Evolutionary conservation across 108 stramenopile species (phyloP), one percentile per base, ranked within the genome.

Genomic region (Cyclotella baltica): DNA sequence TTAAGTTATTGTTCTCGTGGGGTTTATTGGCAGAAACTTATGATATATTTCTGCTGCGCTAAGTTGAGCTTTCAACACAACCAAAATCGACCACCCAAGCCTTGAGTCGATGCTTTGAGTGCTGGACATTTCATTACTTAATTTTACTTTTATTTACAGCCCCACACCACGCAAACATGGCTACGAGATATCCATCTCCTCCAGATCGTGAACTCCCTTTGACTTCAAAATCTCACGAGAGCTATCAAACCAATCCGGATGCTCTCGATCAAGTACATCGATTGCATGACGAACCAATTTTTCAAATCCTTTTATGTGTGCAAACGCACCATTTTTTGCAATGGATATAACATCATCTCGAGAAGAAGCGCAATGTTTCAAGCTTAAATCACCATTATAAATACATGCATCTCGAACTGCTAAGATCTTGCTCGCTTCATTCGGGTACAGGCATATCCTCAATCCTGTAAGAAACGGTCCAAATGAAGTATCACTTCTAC

Each of bases 331-430:
- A 3, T 27, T 31, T 23, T 46, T 35, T 0, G 64, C 64, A 43
- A 66, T 47, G 9, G 6, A 22, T 25, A 27, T 0, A 40, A 66
- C 23, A 47, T 43, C 38, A 18, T 43, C 1, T 43, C 3, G 43
- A 15, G n/a, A 27, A 1, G 11, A 15, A 28, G 64, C 64, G 28
- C 64, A 46, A 23, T 13, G 19, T 66, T 66, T 66, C 13, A 10
- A n/a, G 10, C 23, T 43, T 15, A 35, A 66, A 47, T 27, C 4
- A 4, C 64, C 64, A 25, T 66, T 3, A 25, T 43, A 66, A 66
- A 66, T 47, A 27, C 64, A 46, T 0, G 64, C 64, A 66, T 66
- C 64, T 27, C 64, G 64, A 2, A 66, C 64, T 27, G 64, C 64
- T 1, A 66, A 5, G 2, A 66, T 66, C 47, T 35, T 15, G 1